These are phyloP conservation scores for Cocos nucifera DNA, from an alignment of 176 grass and related monocot genomes.

Conservation along the genomic window DNA sequence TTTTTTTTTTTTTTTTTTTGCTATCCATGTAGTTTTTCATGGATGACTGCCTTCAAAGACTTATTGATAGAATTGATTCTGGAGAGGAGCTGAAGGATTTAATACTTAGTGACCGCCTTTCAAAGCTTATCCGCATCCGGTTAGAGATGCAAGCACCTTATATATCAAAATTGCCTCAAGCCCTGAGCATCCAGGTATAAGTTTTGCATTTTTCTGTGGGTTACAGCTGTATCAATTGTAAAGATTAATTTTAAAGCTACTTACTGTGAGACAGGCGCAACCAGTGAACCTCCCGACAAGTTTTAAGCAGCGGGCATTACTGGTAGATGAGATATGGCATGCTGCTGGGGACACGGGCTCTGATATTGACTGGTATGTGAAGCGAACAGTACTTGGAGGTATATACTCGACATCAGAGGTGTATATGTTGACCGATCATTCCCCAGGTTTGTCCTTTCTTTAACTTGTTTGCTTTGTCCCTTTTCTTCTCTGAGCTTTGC, in stretches of 20 bases:
- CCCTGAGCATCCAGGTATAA: conserved; percentile 79
- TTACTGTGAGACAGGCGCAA: conserved; percentile 51
- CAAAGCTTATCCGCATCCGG: conserved; percentile 66
- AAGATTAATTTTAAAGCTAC: no score
- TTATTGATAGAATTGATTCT: conserved; percentile 72
- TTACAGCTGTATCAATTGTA: neutral
- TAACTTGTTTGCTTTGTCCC: neutral
- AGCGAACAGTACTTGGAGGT: conserved; percentile 77
- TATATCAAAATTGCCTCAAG: conserved; percentile 95
- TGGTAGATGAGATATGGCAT: conserved; percentile 98
- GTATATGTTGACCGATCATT: conserved; percentile 94
- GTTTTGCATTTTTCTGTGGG: neutral
- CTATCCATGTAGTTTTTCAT: conserved; percentile 68
- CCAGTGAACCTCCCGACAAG: conserved; percentile 75
- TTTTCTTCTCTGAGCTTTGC: neutral
- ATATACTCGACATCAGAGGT: conserved; percentile 98
- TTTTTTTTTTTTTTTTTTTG: neutral
- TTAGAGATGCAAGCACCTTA: conserved; percentile 89
- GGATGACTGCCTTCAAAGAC: conserved; percentile 89
- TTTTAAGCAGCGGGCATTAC: conserved; percentile 80
- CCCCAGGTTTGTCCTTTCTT: conserved; percentile 46
- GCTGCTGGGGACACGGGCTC: conserved; percentile 68
- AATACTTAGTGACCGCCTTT: conserved; percentile 61
- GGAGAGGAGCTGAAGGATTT: conserved; percentile 66
- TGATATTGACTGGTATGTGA: conserved; percentile 95